Evolutionary conservation across 2,329 filamentous ascomycete genomes (phyloP), one percentile per base, ranked within the genome.

Genomic region (Cladorrhinum sp.): DNA sequence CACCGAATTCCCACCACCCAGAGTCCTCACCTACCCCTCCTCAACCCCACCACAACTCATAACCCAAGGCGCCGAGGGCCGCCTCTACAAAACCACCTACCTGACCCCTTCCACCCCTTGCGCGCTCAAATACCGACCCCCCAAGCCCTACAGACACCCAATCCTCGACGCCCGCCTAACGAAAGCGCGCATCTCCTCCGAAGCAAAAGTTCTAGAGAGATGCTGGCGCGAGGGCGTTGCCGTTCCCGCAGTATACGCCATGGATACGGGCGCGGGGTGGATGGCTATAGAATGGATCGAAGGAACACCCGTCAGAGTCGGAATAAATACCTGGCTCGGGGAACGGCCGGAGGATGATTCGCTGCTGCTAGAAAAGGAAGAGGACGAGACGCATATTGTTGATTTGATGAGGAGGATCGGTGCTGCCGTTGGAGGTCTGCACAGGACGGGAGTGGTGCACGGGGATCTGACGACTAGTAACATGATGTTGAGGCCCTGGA

Each of bases 401-500:
- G 78, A 72, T 12, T 76, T 96, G 62, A 86, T 96, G 84, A 76
- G 80, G 51, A 80, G 84, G 64, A 86, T 96, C 62, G 93, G 91
- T 1, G 71, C 73, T 4, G 86, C 87, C 1, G 84, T 96, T 16
- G 92, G 90, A 7, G 81, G 74, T 58, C 78, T 99, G 79, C 95
- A 99, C 79, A 83, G 82, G 58, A 18, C 86, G n/a, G 93, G 93
- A 16, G 85, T 98, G 59, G 87, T 96, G 61, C 95, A 99, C 77
- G 95, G 95, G 45, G 95, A 99, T 77, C 76, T 99, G 77, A 99
- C 95, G 62, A 99, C 93, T 65, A 97, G 93, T 77, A 99, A 99
- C 76, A 82, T 99, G 78, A 97, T 99, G 88, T 73, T 98, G 66
- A 74, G 85, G 62, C 79, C 80, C 13, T 70, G 70, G 20, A 55